Conservation (phyloP, 2,329 filamentous ascomycete species). For the Curvularia sp. region DNA sequence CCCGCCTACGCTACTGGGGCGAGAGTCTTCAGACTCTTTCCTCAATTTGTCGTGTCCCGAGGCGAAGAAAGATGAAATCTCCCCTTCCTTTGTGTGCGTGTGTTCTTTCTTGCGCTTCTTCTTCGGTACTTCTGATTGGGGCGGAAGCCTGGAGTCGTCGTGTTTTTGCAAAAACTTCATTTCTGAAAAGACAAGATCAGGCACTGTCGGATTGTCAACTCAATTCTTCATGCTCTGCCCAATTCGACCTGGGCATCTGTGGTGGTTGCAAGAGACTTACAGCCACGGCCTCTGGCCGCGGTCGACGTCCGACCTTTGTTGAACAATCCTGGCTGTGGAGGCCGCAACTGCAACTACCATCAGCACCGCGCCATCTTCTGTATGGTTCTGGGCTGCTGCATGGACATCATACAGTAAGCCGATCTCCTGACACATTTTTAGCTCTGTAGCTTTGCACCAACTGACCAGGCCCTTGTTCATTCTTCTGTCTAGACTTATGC, state of each 20-base stretch:
- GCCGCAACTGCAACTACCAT: conserved; percentile 52
- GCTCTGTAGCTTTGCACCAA: conserved; percentile 55
- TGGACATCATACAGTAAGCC: conserved; percentile 54
- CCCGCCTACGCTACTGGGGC: conserved; percentile 4
- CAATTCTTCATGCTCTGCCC: too few species aligned
- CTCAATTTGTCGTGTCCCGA: conserved; percentile 35
- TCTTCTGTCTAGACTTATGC: conserved; percentile 48
- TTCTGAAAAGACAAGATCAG: conserved; percentile 60
- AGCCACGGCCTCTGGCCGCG: conserved; percentile 52
- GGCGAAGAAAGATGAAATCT: conserved; percentile 57
- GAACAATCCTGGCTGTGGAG: conserved; percentile 55
- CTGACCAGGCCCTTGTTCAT: conserved; percentile 44
- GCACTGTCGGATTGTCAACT: conserved; percentile 50
- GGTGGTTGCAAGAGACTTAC: conserved; percentile 38
- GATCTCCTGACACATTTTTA: conserved; percentile 54
- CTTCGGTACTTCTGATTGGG: conserved; percentile 30
- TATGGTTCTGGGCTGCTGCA: conserved; percentile 4
- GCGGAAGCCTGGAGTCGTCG: conserved; percentile 33
- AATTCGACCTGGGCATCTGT: background rate
- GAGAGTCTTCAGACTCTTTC: conserved; percentile 31
- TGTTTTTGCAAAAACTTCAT: conserved; percentile 57
- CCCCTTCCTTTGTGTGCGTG: conserved; percentile 45
- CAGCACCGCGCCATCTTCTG: conserved; percentile 23
- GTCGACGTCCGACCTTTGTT: conserved; percentile 58
- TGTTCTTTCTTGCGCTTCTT: conserved; percentile 46